Evolutionary conservation across 352 stramenopile genomes (phyloP), one percentile per base, ranked within the genome.

Genomic region (Globisporangium emineosum): DNA sequence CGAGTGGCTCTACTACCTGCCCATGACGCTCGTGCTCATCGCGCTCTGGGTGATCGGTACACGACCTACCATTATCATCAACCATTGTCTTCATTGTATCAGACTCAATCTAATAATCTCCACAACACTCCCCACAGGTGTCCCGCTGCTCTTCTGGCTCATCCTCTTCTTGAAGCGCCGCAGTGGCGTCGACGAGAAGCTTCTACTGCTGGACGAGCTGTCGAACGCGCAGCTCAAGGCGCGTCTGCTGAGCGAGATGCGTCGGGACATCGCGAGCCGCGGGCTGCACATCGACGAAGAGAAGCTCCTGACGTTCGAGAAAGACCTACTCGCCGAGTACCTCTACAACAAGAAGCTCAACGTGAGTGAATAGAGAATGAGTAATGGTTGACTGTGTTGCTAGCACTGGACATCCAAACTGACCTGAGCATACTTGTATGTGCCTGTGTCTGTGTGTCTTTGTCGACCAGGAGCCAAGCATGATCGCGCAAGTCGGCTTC

Each of bases 401-500:
- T 49, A 30, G n/a, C n/a, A n/a, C n/a, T n/a, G n/a, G n/a, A n/a
- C n/a, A n/a, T n/a, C n/a, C n/a, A 21, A 49, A 58, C 19, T 27
- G 47, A 43, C 9, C 1, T 37, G 27, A 21, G 29, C 21, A 5
- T 23, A 1, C 27, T 57, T 27, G 13, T 62, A 33, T 51, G 40
- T 35, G 21, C 21, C 17, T 10, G 12, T 33, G 19, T 25, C 40
- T 32, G 15, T 10, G 25, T n/a, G 25, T 9, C 37, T 29, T 32
- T n/a, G 10, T 32, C 21, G 2, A 51, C 7, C 58, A 91, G 83
- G 77, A 90, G 52, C 83, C 83, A n/a, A 90, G 70, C 30, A 87
- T 81, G 52, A 66, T 90, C 27, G 83, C 81, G 0, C 81, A 90
- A 78, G 81, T 93, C 17, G 83, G 81, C 1, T 93, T 93, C 61